Evolutionary conservation across 2,329 filamentous ascomycete species (phyloP).

Genomic region (Phialemonium atrogriseum): DNA sequence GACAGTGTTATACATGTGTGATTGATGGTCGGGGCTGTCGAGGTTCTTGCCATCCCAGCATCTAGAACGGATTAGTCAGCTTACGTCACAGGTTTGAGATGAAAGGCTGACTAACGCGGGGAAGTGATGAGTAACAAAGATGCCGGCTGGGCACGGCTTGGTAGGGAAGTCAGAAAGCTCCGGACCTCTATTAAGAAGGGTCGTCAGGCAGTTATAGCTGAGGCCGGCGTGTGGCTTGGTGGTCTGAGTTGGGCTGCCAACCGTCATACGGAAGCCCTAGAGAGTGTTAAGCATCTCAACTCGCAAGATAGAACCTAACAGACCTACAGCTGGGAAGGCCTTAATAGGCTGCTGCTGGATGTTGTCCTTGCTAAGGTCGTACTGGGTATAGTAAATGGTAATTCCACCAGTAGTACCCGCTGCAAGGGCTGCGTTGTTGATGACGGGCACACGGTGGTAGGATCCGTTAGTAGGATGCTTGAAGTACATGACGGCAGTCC

Average conservation of each 20-base stretch:
- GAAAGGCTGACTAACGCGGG: conserved; percentile 8
- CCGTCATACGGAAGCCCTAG: conserved; percentile 14
- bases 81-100: background rate
- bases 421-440: conserved; percentile 8
- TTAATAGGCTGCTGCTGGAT: conserved; percentile 9
- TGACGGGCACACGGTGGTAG: conserved; percentile 11
- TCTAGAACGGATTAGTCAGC: background rate
- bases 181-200: conserved; percentile 7
- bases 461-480: conserved; percentile 11
- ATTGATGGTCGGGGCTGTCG: conserved; percentile 10
- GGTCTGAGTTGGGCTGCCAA: conserved; percentile 8
- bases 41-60: conserved; percentile 12
- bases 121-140: conserved; percentile 13
- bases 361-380: conserved; percentile 9
- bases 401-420: conserved; percentile 8
- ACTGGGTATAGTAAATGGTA: conserved; percentile 12
- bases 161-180: conserved; percentile 10
- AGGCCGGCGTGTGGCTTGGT: conserved; percentile 8
- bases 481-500: conserved; percentile 8
- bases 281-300: too few species aligned
- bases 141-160: conserved; percentile 10
- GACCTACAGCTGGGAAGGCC: conserved; percentile 9
- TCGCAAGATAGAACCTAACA: too few species aligned
- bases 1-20: conserved; percentile 11
- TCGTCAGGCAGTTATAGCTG: conserved; percentile 11